Evolutionary conservation across 2,329 filamentous ascomycete species (phyloP).

Genomic region (Exutisphaerella laricina): DNA sequence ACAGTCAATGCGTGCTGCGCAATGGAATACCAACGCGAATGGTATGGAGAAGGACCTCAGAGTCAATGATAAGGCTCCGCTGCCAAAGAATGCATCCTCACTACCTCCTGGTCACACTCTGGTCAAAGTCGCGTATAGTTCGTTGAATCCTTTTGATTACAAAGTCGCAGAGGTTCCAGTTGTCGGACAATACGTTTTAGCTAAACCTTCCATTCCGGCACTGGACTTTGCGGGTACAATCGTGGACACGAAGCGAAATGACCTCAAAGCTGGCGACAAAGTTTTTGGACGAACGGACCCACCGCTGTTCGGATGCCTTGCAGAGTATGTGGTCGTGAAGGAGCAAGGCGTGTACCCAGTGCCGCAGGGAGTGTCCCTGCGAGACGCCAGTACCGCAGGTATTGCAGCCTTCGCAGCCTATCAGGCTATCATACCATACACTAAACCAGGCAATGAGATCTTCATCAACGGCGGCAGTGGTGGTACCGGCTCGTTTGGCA

Average conservation of each 20-base stretch:
- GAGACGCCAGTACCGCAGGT: slow-evolving; percentile 36
- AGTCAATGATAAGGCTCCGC: slow-evolving; percentile 25
- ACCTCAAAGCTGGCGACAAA: slow-evolving; percentile 34
- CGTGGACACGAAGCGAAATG: slow-evolving; percentile 29
- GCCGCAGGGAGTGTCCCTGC: slow-evolving; percentile 31
- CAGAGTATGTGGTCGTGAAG: slow-evolving; percentile 33
- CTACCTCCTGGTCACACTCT: slow-evolving; percentile 35
- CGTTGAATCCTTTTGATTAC: slow-evolving; percentile 49
- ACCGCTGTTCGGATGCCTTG: slow-evolving; percentile 34
- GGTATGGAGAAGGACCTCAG: slow-evolving; percentile 34
- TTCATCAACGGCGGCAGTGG: slow-evolving; percentile 63
- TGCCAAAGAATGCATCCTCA: slow-evolving; percentile 20
- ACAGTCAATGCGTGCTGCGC: slow-evolving; percentile 26
- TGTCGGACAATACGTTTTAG: slow-evolving; percentile 34
- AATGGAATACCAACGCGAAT: slow-evolving; percentile 25
- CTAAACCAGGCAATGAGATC: slow-evolving; percentile 46
- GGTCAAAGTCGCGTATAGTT: slow-evolving; percentile 41
- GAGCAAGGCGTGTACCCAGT: slow-evolving; percentile 27
- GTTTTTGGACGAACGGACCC: slow-evolving; percentile 37
- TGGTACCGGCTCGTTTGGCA: slow-evolving; percentile 54
- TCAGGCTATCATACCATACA: slow-evolving; percentile 35
- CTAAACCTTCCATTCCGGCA: slow-evolving; percentile 42
- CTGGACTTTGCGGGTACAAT: slow-evolving; percentile 51
- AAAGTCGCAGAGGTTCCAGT: slow-evolving; percentile 43
- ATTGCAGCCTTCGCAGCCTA: slow-evolving; percentile 38